phyloP scores from a whole-genome alignment of 1,139 yeast genomes.

The Geotrichum histeridarum region DNA sequence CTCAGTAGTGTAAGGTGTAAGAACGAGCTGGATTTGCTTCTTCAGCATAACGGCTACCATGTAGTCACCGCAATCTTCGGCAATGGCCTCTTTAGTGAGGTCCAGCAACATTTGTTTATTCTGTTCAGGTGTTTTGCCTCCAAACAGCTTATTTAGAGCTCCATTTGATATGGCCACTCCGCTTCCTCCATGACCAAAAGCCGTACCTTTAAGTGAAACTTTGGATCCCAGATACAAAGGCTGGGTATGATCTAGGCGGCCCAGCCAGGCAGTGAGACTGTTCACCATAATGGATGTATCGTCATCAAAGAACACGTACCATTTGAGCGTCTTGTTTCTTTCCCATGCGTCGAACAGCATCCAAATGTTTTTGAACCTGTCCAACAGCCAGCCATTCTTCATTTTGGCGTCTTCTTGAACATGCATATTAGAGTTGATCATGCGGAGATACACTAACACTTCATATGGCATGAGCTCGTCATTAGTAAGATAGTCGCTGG shows the following conservation, averaged over 20 bases:
- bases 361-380: conserved; percentile 39
- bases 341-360: conserved; percentile 38
- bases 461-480: conserved; percentile 32
- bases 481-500: conserved; percentile 26
- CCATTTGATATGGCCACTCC: conserved; percentile 37
- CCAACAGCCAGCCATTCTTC: conserved; percentile 36
- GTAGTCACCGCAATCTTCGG: conserved; percentile 35
- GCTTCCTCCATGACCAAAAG: conserved; percentile 41
- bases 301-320: conserved; percentile 40
- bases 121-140: conserved; percentile 26
- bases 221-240: conserved; percentile 35
- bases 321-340: conserved; percentile 33
- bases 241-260: conserved; percentile 26
- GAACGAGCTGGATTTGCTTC: conserved; percentile 22
- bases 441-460: conserved; percentile 27
- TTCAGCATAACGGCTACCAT: conserved; percentile 33
- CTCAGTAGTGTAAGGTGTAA: conserved; percentile 24
- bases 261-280: conserved; percentile 29
- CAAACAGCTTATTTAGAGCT: conserved; percentile 32
- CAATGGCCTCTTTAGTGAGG: conserved; percentile 3
- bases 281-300: conserved; percentile 36
- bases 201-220: conserved; percentile 23
- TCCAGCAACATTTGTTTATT: conserved; percentile 27
- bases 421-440: conserved; percentile 22
- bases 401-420: conserved; percentile 15